phyloP scores from a whole-genome alignment of 192 early-diverging fungal species.

The Entomortierella parvispora region DNA sequence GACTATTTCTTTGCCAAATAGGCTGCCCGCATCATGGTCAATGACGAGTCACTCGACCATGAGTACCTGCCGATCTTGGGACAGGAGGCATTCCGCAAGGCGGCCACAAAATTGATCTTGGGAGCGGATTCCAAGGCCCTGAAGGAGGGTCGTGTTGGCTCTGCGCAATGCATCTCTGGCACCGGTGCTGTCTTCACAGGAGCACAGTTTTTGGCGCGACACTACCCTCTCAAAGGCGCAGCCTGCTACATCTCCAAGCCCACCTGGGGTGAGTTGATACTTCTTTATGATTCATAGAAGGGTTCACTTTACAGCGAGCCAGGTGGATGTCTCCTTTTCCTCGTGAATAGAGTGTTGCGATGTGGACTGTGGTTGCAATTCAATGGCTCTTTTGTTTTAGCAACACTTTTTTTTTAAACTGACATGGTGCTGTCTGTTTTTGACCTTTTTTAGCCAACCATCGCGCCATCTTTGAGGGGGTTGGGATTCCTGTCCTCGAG shows the following conservation, averaged over 20 bases:
- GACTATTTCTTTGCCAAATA: too few species aligned
- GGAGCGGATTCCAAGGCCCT: slow-evolving; percentile 80
- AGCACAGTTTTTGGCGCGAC: slow-evolving; percentile 83
- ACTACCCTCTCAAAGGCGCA: slow-evolving; percentile 67
- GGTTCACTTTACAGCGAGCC: too few species aligned
- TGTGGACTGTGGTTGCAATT: too few species aligned
- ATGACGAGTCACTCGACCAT: slow-evolving; percentile 82
- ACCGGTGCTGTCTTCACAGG: slow-evolving; percentile 92
- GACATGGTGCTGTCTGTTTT: slow-evolving; percentile 5
- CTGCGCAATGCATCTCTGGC: slow-evolving; percentile 94
- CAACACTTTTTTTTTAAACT: too few species aligned
- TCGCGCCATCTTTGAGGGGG: slow-evolving; percentile 85
- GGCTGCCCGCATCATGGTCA: slow-evolving; percentile 80
- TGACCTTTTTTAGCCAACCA: slow-evolving; percentile 74
- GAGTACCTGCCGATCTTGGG: slow-evolving; percentile 96
- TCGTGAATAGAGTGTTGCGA: too few species aligned
- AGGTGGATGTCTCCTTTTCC: too few species aligned
- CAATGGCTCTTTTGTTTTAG: too few species aligned
- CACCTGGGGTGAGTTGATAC: slow-evolving; percentile 83
- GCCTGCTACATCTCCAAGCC: slow-evolving; percentile 92
- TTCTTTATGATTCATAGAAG: too few species aligned
- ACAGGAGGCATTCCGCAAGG: slow-evolving; percentile 77
- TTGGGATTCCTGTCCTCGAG: slow-evolving; percentile 84
- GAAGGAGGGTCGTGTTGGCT: slow-evolving; percentile 72
- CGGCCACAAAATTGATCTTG: slow-evolving; percentile 84